Base-by-base conservation (phyloP, 192 early-diverging fungal species). In the Cetraspora pellucida region DNA sequence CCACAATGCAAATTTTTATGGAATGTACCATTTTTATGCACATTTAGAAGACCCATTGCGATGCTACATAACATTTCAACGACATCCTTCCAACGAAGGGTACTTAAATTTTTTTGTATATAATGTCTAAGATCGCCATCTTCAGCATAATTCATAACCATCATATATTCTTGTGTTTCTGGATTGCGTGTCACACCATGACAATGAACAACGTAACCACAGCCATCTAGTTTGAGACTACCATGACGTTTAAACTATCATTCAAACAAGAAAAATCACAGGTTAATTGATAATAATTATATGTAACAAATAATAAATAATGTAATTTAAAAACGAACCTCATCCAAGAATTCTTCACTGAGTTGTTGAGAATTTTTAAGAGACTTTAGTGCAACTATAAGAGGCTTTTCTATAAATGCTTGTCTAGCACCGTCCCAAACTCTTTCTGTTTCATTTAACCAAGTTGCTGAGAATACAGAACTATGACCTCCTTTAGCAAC, bases 171-270 rank as follows among this genome's bases (percentile, higher is more conserved):
- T 23, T 6, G 13, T 1, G 72, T 73, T 58, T 59, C 55, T 21
- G 52, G 54, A 44, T 74, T 21, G 19, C 28, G 30, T 21, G 72
- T 74, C 10, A 60, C 57, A 10, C 72, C 72, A 59, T 74, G 72
- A 74, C 72, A 74, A 75, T 75, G 59, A 30, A 75, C 55, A 46
- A 75, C n/a, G 46, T 46, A 47, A 27, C 73, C 58, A 30, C 59
- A 63, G 10, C 73, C 73, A 46, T 75, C 73, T 2, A 75, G 47
- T 63, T 75, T 75, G 4, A 75, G 57, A 75, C 73, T 75, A 11
- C 58, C 73, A 19, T 75, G 73, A 23, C 73, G 58, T 25, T 75
- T 75, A 45, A 75, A 49, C 73, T 75, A 54, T 54, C 13, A 54
- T 54, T 2, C 13, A 54, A 14, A 54, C 13, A 4, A 13, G 50